Percentiles rank a stretch among this genome's conserved stretches.
phyloP scores from a whole-genome alignment of 1,139 yeast genomes.

The Nakaseomyces bracarensis region DNA sequence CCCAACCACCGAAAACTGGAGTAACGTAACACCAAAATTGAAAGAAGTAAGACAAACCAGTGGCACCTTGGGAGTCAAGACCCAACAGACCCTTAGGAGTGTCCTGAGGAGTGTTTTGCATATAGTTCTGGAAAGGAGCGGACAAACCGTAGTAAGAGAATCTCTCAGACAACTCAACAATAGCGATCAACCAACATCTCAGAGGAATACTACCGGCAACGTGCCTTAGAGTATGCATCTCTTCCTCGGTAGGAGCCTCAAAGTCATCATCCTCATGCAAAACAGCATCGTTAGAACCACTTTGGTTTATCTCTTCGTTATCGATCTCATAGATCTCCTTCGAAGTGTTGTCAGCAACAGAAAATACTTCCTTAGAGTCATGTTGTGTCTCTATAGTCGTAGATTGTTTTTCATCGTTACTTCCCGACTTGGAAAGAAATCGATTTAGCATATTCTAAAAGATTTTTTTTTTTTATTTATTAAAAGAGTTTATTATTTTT shows the following conservation, averaged over 20 bases:
- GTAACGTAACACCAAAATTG: slow-evolving; percentile 80
- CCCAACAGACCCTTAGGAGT: slow-evolving; percentile 53
- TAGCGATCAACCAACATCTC: slow-evolving; percentile 61
- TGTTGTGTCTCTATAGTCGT: slow-evolving; percentile 4
- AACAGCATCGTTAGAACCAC: slow-evolving; percentile 4
- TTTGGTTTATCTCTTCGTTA: slow-evolving; percentile 7
- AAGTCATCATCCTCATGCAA: slow-evolving; percentile 14
- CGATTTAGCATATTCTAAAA: slow-evolving; percentile 1
- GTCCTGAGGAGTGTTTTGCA: slow-evolving; percentile 45
- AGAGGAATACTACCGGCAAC: slow-evolving; percentile 26
- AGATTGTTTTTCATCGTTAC: slow-evolving; percentile 5
- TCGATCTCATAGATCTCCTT: slow-evolving; percentile 9
- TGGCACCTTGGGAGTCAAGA: slow-evolving; percentile 57
- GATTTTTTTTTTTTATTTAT: background rate
- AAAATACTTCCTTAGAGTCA: background rate
- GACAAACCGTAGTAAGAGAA: slow-evolving; percentile 77
- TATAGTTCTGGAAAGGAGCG: slow-evolving; percentile 71
- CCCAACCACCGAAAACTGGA: slow-evolving; percentile 68
- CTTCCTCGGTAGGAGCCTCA: slow-evolving; percentile 28
- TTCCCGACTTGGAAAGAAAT: slow-evolving; percentile 5
- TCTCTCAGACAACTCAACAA: slow-evolving; percentile 76
- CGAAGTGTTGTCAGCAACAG: slow-evolving; percentile 4
- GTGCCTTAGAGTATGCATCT: slow-evolving; percentile 23
- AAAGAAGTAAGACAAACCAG: slow-evolving; percentile 67
- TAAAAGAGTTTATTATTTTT: background rate